These are phyloP conservation scores for Lepidium didymum DNA, from an alignment of 345 rosid genomes.

Conservation along the genomic window DNA sequence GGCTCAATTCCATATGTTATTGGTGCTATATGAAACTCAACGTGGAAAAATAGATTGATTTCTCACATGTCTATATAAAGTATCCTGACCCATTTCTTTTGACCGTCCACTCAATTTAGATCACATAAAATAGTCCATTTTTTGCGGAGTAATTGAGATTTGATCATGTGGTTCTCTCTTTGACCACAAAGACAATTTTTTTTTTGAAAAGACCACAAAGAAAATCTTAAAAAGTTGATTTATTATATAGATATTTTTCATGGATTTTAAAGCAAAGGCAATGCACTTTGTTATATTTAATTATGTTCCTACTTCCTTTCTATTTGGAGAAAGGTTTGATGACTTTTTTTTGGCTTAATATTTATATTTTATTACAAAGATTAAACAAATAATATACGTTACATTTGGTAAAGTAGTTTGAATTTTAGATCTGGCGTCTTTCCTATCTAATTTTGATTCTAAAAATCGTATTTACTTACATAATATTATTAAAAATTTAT, in stretches of 20 bases:
- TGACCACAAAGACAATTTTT: not conserved
- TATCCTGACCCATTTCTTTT: not conserved
- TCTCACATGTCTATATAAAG: constrained; percentile 4
- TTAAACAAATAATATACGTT: not conserved
- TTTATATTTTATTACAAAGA: not conserved
- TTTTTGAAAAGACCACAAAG: not conserved
- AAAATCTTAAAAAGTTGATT: not conserved
- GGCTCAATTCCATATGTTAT: no score
- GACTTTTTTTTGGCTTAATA: not conserved
- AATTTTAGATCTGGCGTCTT: no score
- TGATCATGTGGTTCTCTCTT: not conserved
- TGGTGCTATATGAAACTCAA: no score
- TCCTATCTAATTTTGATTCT: no score
- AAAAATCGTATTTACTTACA: no score
- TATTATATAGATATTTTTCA: not conserved
- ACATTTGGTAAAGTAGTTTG: no score
- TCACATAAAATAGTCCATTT: not conserved
- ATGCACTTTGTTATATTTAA: not conserved
- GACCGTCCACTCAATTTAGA: not conserved
- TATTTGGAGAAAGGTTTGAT: not conserved
- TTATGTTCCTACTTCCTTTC: not conserved
- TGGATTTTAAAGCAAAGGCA: not conserved
- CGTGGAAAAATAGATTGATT: no score
- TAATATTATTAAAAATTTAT: no score
- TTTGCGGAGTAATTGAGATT: not conserved